These are phyloP conservation scores for Venturiaceae sp. DNA, from an alignment of 2,329 filamentous ascomycete genomes.

Conservation along the genomic window DNA sequence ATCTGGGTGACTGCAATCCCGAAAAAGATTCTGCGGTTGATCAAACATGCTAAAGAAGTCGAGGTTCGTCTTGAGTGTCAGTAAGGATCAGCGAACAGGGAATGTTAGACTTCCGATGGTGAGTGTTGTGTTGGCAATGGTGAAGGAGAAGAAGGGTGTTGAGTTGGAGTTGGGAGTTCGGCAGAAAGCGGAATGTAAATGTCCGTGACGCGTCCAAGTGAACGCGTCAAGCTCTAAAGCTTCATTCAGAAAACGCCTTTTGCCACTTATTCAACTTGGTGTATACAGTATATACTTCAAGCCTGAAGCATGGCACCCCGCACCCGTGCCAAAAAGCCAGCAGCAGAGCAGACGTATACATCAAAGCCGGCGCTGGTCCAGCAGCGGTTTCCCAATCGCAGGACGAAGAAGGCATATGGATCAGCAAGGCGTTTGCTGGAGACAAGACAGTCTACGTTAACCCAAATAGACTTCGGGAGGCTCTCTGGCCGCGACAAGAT, in stretches of 20 bases:
- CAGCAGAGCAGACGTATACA: background rate
- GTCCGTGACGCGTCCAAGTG: too few relatives aligned
- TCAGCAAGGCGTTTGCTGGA: background rate
- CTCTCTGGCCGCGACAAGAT: background rate
- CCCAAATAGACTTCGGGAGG: slow-evolving; percentile 1
- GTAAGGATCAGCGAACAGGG: too few relatives aligned
- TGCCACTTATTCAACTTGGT: background rate
- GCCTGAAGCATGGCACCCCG: slow-evolving; percentile 2
- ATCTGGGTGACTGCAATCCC: too few relatives aligned
- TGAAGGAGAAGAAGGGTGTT: too few relatives aligned
- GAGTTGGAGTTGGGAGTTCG: too few relatives aligned
- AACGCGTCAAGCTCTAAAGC: background rate
- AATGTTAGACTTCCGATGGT: background rate
- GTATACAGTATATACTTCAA: background rate
- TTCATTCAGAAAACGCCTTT: background rate
- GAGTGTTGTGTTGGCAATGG: too few relatives aligned
- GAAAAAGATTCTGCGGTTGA: background rate
- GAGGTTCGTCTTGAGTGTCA: background rate
- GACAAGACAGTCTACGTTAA: background rate
- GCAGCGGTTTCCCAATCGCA: background rate
- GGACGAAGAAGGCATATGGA: background rate
- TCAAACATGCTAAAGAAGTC: background rate
- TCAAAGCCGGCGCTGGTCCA: background rate
- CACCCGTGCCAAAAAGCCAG: background rate
- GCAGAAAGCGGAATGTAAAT: too few relatives aligned